Evolutionary conservation across 352 stramenopile species (phyloP), one percentile per base, ranked within the genome.

Genomic region (Pythium dissotocum): DNA sequence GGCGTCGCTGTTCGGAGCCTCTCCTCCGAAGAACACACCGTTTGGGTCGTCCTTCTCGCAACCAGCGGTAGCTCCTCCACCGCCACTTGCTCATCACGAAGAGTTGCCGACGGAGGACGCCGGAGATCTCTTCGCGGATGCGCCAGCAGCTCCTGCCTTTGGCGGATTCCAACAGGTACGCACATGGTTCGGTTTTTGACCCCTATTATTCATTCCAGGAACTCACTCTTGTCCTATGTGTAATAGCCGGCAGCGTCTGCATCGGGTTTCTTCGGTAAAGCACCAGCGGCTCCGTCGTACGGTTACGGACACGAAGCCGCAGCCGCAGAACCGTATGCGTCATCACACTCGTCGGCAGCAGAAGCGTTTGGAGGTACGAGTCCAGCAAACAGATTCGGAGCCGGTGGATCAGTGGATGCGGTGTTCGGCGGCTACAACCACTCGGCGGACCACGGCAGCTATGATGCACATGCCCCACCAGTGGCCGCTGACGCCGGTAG

Each of bases 1-100:
- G 51, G 65, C 77, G 10, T 90, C 77, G 4, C 74, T 93, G 2
- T 93, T 93, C 78, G 83, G 80, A 40, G 66, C 73, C 12, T 89
- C 82, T 21, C 63, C 71, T 53, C 70, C 78, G 8, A 90, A 89
- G n/a, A 58, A 36, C 9, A 58, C 54, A 33, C 80, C 77, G 26
- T 93, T 91, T 46, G 71, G 71, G 28, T 84, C 79, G 13, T 88
- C 83, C 33, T 54, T 54, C 24, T 18, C 48, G 48, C 48, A 30
- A 12, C 48, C 48, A 54, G 63, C 65, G 18, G 44, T 69, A 35
- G 52, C 61, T 54, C 33, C 60, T 4, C 12, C 35, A 35, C 14
- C 10, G 38, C 26, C 55, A 28, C 0, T 4, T 30, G 28, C n/a
- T 53, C 1, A 24, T 6, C 49, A 63, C 10, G 61, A 88, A 44